Percentiles rank a stretch among this genome's conserved stretches.
These are phyloP conservation scores for Arachnopeziza araneosa DNA, from an alignment of 2,329 filamentous ascomycete species.

Conservation along the genomic window DNA sequence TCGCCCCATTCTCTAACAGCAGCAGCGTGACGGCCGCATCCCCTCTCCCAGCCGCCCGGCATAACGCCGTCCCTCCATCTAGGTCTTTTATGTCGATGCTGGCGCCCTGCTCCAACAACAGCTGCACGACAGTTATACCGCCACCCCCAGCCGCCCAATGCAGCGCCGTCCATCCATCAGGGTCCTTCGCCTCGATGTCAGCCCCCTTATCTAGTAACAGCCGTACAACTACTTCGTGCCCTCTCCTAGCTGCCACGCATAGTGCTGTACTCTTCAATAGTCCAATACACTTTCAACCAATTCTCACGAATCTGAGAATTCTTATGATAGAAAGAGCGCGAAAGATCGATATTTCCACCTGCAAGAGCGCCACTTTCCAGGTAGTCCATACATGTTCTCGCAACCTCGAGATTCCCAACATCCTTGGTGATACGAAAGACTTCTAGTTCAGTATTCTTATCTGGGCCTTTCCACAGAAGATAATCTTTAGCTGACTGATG, in stretches of 20 bases:
- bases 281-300: conserved; percentile 13
- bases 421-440: conserved; percentile 13
- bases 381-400: conserved; percentile 13
- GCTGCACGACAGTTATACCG: too few species aligned
- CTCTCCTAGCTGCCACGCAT: too few species aligned
- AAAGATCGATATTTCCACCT: conserved; percentile 7
- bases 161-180: neutral
- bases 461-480: neutral
- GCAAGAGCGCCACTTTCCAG: conserved; percentile 8
- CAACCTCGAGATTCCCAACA: conserved; percentile 11
- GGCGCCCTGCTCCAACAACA: too few species aligned
- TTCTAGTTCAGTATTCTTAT: conserved; percentile 13
- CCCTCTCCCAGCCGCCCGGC: conserved; percentile 1
- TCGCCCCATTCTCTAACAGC: conserved; percentile 14
- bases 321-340: conserved; percentile 11
- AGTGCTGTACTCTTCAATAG: too few species aligned
- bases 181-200: conserved; percentile 2
- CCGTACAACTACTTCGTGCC: too few species aligned
- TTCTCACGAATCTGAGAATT: conserved; percentile 9
- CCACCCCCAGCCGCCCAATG: too few species aligned
- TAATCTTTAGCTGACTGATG: too few species aligned
- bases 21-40: conserved; percentile 3
- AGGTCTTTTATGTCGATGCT: conserved; percentile 1
- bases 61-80: conserved; percentile 3
- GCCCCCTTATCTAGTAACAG: conserved; percentile 10